Conservation (phyloP, 495 filamentous ascomycete genomes). For the Aspergillus asperescens region DNA sequence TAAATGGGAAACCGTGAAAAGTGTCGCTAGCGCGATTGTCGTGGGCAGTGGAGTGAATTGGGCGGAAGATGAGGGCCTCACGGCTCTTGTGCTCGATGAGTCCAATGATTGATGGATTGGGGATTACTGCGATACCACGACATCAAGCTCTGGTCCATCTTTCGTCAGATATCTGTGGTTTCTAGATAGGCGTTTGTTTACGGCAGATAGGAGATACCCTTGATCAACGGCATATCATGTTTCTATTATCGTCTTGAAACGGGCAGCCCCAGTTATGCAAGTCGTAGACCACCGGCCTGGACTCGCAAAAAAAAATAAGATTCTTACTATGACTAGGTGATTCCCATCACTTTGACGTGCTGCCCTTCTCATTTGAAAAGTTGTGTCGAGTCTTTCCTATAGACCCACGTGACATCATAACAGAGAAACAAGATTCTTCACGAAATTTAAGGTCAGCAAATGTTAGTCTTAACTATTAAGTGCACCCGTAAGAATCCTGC, state of each 20-base stretch:
- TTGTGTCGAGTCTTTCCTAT: neutral
- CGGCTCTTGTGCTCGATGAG: slow-evolving; percentile 69
- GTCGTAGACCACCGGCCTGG: no score
- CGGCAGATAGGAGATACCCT: slow-evolving; percentile 9
- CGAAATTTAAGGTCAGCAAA: neutral
- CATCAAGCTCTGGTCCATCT: no score
- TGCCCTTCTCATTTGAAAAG: neutral
- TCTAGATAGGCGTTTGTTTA: slow-evolving; percentile 15
- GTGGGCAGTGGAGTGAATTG: slow-evolving; percentile 83
- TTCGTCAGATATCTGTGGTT: neutral
- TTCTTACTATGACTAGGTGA: no score
- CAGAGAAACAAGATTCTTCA: slow-evolving; percentile 1
- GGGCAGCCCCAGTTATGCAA: no score
- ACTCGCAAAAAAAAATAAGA: no score
- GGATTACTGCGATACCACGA: no score
- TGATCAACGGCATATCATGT: slow-evolving; percentile 1
- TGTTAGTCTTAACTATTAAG: neutral
- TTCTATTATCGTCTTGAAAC: neutral
- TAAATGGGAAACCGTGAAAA: slow-evolving; percentile 69
- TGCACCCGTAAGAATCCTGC: neutral
- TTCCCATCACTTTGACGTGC: neutral
- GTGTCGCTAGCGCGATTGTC: slow-evolving; percentile 64
- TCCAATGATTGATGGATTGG: slow-evolving; percentile 47
- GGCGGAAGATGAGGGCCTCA: slow-evolving; percentile 63
- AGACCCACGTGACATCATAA: slow-evolving; percentile 29